A percentile compares a stretch with the other conserved stretches of the same genome.
These are phyloP conservation scores for Cucurbita maxima DNA, from an alignment of 306 rosid genomes.

Conservation along the genomic window DNA sequence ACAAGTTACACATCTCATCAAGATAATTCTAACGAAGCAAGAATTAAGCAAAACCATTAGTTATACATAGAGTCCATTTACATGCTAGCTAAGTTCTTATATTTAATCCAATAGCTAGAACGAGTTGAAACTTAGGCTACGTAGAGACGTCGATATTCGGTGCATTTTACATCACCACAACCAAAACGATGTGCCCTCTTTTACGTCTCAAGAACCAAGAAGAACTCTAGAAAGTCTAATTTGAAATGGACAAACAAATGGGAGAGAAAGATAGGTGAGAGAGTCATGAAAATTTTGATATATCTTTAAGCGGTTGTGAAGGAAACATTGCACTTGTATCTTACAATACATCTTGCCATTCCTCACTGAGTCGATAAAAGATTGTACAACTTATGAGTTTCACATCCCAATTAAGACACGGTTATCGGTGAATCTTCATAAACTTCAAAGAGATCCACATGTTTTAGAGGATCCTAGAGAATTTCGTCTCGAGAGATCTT, in stretches of 20 bases:
- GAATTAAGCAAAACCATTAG: too few relatives aligned
- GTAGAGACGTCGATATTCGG: not conserved
- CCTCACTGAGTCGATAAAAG: constrained; percentile 14
- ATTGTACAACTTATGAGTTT: constrained; percentile 11
- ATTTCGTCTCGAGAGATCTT: too few relatives aligned
- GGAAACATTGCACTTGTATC: constrained; percentile 21
- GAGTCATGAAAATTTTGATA: constrained; percentile 8
- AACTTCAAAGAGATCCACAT: too few relatives aligned
- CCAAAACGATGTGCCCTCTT: not conserved
- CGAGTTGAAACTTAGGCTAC: not conserved
- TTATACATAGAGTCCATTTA: too few relatives aligned
- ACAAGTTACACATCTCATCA: too few relatives aligned
- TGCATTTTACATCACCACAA: not conserved
- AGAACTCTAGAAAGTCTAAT: not conserved
- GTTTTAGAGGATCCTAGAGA: too few relatives aligned
- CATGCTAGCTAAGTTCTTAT: too few relatives aligned
- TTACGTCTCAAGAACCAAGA: not conserved
- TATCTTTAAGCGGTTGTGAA: constrained; percentile 16
- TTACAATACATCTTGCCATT: constrained; percentile 4
- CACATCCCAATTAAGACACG: constrained; percentile 12
- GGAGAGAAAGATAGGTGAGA: constrained; percentile 5
- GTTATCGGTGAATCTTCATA: not conserved
- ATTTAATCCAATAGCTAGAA: not conserved
- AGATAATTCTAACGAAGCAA: too few relatives aligned
- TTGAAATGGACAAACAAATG: not conserved